Evolutionary conservation across 768 basidiomycete genomes (phyloP).

Genomic region (Mycena kentingensis): DNA sequence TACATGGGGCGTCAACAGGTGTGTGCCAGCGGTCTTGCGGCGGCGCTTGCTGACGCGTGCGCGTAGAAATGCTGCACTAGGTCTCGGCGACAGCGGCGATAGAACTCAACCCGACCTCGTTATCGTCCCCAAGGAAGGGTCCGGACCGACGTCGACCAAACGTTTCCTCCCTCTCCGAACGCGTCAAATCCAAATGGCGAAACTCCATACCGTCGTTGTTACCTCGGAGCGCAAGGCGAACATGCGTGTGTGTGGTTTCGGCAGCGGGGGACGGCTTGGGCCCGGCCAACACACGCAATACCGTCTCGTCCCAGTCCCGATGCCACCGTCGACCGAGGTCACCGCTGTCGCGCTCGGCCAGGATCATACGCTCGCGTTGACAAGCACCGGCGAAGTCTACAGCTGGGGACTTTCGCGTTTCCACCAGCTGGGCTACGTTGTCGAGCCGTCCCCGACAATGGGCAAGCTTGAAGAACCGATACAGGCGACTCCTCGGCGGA

Average conservation of each 20-base stretch:
- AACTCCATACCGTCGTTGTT: constrained; percentile 68
- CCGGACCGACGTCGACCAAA: constrained; percentile 29
- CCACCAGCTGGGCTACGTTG: constrained; percentile 81
- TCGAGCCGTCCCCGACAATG: constrained; percentile 52
- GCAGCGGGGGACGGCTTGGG: constrained; percentile 85
- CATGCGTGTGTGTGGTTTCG: constrained; percentile 86
- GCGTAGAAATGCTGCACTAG: constrained; percentile 82
- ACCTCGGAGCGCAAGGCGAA: constrained; percentile 77
- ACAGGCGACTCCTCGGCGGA: constrained; percentile 74
- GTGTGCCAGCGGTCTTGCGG: constrained; percentile 14
- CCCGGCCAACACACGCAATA: constrained; percentile 79
- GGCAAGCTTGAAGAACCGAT: constrained; percentile 68
- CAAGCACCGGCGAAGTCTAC: constrained; percentile 76
- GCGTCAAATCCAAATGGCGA: constrained; percentile 77
- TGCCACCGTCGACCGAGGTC: constrained; percentile 50
- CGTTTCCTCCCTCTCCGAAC: constrained; percentile 67
- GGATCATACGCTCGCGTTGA: constrained; percentile 91
- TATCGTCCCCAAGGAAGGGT: constrained; percentile 43
- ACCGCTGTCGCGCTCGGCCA: constrained; percentile 81
- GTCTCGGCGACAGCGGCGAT: constrained; percentile 78
- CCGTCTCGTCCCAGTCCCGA: constrained; percentile 58
- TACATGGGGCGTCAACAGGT: constrained; percentile 89
- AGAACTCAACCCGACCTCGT: constrained; percentile 79
- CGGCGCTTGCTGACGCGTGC: constrained; percentile 10
- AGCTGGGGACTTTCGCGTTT: constrained; percentile 94